phyloP scores from a whole-genome alignment of 2,329 filamentous ascomycete genomes.

The Canariomyces notabilis region DNA sequence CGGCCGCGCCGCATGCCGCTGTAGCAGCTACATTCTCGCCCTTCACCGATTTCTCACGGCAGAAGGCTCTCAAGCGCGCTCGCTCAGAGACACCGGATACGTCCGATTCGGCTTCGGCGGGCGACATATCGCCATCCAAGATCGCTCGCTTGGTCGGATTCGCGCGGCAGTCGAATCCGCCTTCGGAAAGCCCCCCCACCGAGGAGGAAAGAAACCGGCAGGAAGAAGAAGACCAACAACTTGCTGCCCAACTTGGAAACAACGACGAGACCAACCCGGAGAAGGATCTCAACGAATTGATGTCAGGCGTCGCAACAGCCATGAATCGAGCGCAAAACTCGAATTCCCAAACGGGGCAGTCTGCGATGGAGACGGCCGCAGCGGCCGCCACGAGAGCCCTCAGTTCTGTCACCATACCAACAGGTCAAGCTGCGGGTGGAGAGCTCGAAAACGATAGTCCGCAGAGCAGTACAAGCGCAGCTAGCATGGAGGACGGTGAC shows the following conservation, averaged over 20 bases:
- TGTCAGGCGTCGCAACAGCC: conserved; percentile 47
- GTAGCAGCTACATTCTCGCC: conserved; percentile 35
- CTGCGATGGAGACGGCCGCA: conserved; percentile 37
- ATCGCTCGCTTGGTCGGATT: conserved; percentile 44
- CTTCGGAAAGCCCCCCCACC: conserved; percentile 50
- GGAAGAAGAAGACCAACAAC: conserved; percentile 39
- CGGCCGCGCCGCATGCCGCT: conserved; percentile 31
- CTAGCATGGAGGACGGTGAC: conserved; percentile 37
- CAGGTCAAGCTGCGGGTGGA: conserved; percentile 31
- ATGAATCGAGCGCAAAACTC: conserved; percentile 55
- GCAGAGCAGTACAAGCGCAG: conserved; percentile 36
- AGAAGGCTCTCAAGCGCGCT: conserved; percentile 42
- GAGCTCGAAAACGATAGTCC: conserved; percentile 41
- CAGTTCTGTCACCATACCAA: conserved; percentile 28
- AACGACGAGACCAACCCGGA: conserved; percentile 40
- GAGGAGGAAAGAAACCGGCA: conserved; percentile 49
- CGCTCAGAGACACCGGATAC: conserved; percentile 44
- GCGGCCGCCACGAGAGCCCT: conserved; percentile 37
- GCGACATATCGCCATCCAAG: conserved; percentile 48
- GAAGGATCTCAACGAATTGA: conserved; percentile 47
- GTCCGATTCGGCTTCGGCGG: conserved; percentile 30
- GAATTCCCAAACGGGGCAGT: conserved; percentile 28
- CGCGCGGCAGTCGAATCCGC: conserved; percentile 39
- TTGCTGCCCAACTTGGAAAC: conserved; percentile 18
- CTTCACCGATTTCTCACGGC: conserved; percentile 34